Evolutionary conservation across 1,284 basidiomycete genomes (phyloP).

Genomic region (Pseudomicrostroma phylloplanum): DNA sequence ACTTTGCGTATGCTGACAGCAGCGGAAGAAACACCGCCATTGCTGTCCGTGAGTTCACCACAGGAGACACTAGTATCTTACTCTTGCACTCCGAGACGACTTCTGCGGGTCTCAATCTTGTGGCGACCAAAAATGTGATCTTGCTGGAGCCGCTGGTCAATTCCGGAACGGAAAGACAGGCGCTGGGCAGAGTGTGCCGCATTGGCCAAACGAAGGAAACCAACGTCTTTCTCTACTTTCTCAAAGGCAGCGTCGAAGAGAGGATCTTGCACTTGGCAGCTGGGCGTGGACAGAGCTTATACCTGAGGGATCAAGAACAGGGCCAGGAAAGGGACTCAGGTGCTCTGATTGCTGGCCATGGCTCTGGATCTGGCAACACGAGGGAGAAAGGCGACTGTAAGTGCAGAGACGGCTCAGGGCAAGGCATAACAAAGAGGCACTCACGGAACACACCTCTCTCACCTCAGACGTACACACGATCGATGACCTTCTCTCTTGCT

Average conservation of each 20-base stretch:
- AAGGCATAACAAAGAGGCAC: not conserved
- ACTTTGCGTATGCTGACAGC: not conserved
- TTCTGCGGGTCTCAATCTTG: slow-evolving; percentile 41
- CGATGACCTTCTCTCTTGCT: slow-evolving; percentile 32
- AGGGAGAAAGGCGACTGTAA: slow-evolving; percentile 16
- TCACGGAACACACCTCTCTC: not conserved
- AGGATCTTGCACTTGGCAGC: slow-evolving; percentile 31
- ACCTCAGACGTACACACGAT: slow-evolving; percentile 19
- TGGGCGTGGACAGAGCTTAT: slow-evolving; percentile 30
- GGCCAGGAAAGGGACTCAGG: slow-evolving; percentile 12
- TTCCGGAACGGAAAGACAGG: slow-evolving; percentile 40
- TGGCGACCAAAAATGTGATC: slow-evolving; percentile 36
- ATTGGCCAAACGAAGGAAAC: slow-evolving; percentile 37
- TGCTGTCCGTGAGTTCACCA: slow-evolving; percentile 26
- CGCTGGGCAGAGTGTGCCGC: slow-evolving; percentile 42
- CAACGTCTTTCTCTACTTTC: slow-evolving; percentile 22
- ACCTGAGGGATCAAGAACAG: slow-evolving; percentile 19
- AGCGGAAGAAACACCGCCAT: not conserved
- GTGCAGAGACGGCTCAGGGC: not conserved
- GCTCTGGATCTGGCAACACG: slow-evolving; percentile 13
- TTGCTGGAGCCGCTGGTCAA: slow-evolving; percentile 46
- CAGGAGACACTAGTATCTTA: slow-evolving; percentile 30
- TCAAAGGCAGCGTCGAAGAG: slow-evolving; percentile 42
- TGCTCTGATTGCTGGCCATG: slow-evolving; percentile 16
- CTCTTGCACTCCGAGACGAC: slow-evolving; percentile 46